A percentile compares a stretch with the other conserved stretches of the same genome.
phyloP scores from a whole-genome alignment of 176 grass and related monocot species.

The Pontederia paniculata region DNA sequence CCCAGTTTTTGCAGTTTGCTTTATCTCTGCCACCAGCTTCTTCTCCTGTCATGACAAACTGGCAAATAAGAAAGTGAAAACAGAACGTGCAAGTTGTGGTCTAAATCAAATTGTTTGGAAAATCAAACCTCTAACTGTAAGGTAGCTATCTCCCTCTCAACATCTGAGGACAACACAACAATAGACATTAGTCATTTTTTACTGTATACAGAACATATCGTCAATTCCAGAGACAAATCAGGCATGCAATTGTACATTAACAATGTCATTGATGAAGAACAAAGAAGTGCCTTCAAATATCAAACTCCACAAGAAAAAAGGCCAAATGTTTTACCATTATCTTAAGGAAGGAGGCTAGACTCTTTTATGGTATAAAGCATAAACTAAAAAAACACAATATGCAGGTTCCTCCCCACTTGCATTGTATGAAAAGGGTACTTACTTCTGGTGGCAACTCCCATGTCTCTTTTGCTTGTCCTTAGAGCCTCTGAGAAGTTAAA shows the following conservation, averaged over 20 bases:
- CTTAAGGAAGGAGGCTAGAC: neutral
- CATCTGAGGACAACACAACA: conserved; percentile 35
- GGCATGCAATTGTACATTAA: neutral
- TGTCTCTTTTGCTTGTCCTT: conserved; percentile 92
- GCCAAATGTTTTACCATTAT: no score
- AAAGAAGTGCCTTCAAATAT: no score
- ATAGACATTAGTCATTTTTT: conserved; percentile 19
- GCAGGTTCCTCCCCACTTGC: neutral
- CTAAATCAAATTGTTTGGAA: neutral
- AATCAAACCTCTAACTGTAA: conserved; percentile 74
- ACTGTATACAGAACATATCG: conserved; percentile 10
- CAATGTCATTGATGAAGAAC: no score
- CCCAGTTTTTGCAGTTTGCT: conserved; percentile 90
- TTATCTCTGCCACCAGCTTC: conserved; percentile 95
- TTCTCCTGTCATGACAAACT: conserved; percentile 62
- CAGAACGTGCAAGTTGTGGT: conserved; percentile 9
- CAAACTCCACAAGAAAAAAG: no score
- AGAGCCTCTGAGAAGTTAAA: conserved; percentile 58
- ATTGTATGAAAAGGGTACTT: conserved; percentile 14
- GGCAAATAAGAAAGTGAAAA: conserved; percentile 13
- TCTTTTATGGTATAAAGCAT: neutral
- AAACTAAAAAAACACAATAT: neutral
- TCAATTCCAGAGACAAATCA: neutral
- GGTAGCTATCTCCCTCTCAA: conserved; percentile 90
- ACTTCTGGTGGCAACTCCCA: conserved; percentile 79